phyloP scores from a whole-genome alignment of 179 eudicot species.

The Beta corolliflora region DNA sequence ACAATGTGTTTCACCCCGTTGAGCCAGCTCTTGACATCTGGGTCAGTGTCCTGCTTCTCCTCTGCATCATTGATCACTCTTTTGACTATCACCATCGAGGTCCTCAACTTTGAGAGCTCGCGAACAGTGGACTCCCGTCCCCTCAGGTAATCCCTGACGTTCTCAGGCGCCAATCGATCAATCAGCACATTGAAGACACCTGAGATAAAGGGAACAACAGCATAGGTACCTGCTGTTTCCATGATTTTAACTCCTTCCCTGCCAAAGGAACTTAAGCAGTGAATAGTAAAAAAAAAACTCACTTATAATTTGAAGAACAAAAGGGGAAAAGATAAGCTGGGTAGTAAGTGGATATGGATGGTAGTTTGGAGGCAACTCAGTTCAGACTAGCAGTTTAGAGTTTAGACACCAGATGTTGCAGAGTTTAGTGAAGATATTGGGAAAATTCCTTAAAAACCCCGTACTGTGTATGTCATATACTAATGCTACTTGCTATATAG shows the following conservation, averaged over 20 bases:
- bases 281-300: no score
- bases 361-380: no score
- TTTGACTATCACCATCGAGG: neutral
- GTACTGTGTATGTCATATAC: no score
- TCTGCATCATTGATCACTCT: constrained; percentile 14
- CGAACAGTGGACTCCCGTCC: neutral
- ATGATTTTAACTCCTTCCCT: neutral
- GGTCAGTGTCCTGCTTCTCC: constrained; percentile 6
- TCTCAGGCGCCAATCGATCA: constrained; percentile 8
- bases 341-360: no score
- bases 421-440: no score
- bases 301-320: no score
- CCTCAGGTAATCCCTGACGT: neutral
- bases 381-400: no score
- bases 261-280: no score
- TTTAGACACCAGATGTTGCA: no score
- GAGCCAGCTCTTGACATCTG: constrained; percentile 19
- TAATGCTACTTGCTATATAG: no score
- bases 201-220: neutral
- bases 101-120: constrained; percentile 1
- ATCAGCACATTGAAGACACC: neutral
- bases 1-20: constrained; percentile 13
- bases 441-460: no score
- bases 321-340: no score
- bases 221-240: neutral